Evolutionary conservation across 2,329 filamentous ascomycete genomes (phyloP), one percentile per base, ranked within the genome.

Genomic region (Sclerotinia subarctica): DNA sequence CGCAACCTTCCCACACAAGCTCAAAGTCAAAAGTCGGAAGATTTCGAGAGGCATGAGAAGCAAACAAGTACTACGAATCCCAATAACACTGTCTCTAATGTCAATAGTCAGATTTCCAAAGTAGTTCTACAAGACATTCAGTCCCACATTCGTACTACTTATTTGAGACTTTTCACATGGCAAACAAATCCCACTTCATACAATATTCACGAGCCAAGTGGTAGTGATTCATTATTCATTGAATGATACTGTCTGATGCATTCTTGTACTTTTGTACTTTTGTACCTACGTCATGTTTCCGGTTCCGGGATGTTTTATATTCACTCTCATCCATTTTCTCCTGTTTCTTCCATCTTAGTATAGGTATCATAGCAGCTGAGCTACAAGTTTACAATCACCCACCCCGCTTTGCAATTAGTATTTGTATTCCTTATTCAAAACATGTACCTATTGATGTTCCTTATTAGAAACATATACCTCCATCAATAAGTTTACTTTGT

Each of bases 61-160:
- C 29, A 56, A 56, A n/a, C 19, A 24, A 24, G n/a, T 49, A 21
- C 17, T n/a, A 42, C 51, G 19, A 13, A n/a, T 29, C 46, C 24
- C 49, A 24, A 19, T 17, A 3, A 42, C 11, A 44, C n/a, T 56
- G 2, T 35, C 19, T 35, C n/a, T 21, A 6, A 56, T 38, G 1
- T 13, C 53, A 26, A 54, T 32, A 54, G 44, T 21, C 11, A 52
- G n/a, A 11, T 29, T 13, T 26, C 19, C 2, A 53, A 53, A 54
- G 19, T 17, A 53, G 38, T 29, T 29, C 38, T 21, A 51, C 21
- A 42, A 54, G 26, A 54, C n/a, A 42, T 54, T 24, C 7, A n/a
- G 60, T 54, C 29, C 60, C 21, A 64, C 49, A 3, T 54, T 38
- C 13, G 60, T 53, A 35, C 32, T 53, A 53, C 60, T 19, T 52